These are phyloP conservation scores for Globisporangium polare DNA, from an alignment of 352 stramenopile species.

Conservation along the genomic window DNA sequence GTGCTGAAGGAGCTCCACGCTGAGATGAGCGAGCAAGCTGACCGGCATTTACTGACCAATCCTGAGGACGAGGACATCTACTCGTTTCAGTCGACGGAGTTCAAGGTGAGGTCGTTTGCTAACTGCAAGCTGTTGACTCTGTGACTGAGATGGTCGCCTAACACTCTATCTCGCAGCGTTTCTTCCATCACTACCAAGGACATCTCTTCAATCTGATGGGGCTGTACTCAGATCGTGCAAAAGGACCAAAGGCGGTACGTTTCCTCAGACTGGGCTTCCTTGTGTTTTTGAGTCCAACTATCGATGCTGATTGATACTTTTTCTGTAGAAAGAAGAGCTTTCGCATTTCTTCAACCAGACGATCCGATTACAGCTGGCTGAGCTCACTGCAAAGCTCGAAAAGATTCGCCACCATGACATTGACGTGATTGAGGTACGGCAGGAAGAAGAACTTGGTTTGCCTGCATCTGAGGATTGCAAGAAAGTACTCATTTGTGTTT, in stretches of 20 bases:
- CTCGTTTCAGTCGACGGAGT: constrained; percentile 58
- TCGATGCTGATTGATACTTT: neutral
- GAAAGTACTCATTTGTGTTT: neutral
- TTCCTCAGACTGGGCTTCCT: neutral
- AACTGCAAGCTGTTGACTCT: neutral
- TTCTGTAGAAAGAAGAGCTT: constrained; percentile 53
- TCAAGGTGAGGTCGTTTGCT: constrained; percentile 42
- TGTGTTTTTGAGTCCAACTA: neutral
- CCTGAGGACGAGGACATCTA: constrained; percentile 56
- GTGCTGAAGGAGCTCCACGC: constrained; percentile 53
- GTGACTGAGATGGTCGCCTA: neutral
- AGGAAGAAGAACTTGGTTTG: neutral
- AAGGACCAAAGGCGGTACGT: constrained; percentile 54
- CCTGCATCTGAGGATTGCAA: neutral
- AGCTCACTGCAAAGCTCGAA: constrained; percentile 53
- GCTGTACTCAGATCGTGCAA: constrained; percentile 61
- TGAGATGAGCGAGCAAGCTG: constrained; percentile 54
- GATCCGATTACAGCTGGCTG: constrained; percentile 48
- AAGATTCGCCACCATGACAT: constrained; percentile 61
- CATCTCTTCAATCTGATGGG: constrained; percentile 68
- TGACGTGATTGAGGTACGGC: constrained; percentile 32
- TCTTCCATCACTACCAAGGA: constrained; percentile 70
- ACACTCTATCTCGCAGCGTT: constrained; percentile 30
- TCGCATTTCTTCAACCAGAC: constrained; percentile 57
- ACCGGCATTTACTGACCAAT: constrained; percentile 41